Percentiles rank a stretch among this genome's conserved stretches.
These are phyloP conservation scores for Wakefieldia striispora DNA, from an alignment of 768 basidiomycete species.

Conservation along the genomic window DNA sequence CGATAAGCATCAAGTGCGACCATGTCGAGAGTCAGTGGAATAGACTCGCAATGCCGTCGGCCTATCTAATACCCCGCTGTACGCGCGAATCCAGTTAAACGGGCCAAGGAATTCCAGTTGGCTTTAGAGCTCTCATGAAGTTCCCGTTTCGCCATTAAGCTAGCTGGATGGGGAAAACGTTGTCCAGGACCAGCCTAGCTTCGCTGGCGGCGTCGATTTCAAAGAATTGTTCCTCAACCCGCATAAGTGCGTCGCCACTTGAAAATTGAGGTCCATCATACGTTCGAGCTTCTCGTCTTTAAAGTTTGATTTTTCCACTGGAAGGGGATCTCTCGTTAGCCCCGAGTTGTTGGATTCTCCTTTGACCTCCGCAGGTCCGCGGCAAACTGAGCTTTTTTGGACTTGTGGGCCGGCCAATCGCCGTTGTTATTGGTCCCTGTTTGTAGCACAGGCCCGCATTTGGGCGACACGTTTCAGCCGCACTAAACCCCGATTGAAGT, in stretches of 20 bases:
- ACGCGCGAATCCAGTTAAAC: constrained; percentile 11
- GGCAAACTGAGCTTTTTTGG: background rate
- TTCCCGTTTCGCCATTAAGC: constrained; percentile 9
- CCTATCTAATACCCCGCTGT: constrained; percentile 5
- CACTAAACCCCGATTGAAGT: constrained; percentile 17
- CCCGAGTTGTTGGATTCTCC: background rate
- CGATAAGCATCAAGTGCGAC: constrained; percentile 2
- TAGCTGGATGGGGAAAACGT: constrained; percentile 9
- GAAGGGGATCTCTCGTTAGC: background rate
- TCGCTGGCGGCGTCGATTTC: background rate
- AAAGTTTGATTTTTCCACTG: background rate
- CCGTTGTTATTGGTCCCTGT: constrained; percentile 7
- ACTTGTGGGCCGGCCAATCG: constrained; percentile 8
- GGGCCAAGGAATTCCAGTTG: background rate
- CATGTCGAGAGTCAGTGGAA: constrained; percentile 12
- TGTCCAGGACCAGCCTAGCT: background rate
- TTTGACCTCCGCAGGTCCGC: constrained; percentile 18
- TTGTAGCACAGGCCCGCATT: constrained; percentile 6
- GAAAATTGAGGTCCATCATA: constrained; percentile 2
- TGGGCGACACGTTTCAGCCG: constrained; percentile 26
- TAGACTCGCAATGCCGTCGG: constrained; percentile 7
- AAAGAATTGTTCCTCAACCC: background rate
- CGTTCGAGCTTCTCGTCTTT: background rate
- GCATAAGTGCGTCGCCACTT: background rate
- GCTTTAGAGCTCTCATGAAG: constrained; percentile 11